Evolutionary conservation across 331 rosid genomes (phyloP), one percentile per base, ranked within the genome.

Genomic region (Acacia pycnantha): DNA sequence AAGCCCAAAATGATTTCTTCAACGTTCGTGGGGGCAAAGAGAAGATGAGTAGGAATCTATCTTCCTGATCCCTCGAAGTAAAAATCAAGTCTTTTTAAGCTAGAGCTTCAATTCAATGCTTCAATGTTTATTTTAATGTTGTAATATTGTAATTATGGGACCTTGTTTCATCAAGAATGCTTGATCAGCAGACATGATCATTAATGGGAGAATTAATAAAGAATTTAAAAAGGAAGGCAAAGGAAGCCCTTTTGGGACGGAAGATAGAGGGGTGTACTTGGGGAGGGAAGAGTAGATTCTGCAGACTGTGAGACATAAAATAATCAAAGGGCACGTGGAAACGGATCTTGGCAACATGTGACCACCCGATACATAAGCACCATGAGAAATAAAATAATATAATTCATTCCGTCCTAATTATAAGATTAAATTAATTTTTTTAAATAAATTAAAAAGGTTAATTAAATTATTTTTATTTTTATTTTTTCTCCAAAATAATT

Each of bases 301-400:
- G 43, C 73, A 80, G 85, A 59, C 64, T 47, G 89, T 82, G 91
- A 85, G 78, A 81, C 89, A 84, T 89, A 81, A 87, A 90, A 84
- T 84, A 90, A 86, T 84, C 65, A 82, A n/a, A 31, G 70, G 21
- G 90, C 93, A 94, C 97, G 84, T 88, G 97, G 88, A 85, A 68
- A 87, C 92, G 58, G 85, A 88, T 72, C 90, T 79, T 85, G 79
- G 86, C 89, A 88, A 87, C 90, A 82, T 92, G 90, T 86, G 88
- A 83, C 85, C 82, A 84, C 84, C 88, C 83, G 74, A 74, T 74
- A 47, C 58, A 84, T 68, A 48, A 74, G 87, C 86, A 82, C 75
- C 70, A 75, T 80, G 8, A 68, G 7, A 10, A 10, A 11, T 1
- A 40, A 21, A 21, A 18, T 51, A 51, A 51, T 5, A 16, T 50